Evolutionary conservation across 2,329 filamentous ascomycete genomes (phyloP).

Genomic region (Epichloe amarillans): DNA sequence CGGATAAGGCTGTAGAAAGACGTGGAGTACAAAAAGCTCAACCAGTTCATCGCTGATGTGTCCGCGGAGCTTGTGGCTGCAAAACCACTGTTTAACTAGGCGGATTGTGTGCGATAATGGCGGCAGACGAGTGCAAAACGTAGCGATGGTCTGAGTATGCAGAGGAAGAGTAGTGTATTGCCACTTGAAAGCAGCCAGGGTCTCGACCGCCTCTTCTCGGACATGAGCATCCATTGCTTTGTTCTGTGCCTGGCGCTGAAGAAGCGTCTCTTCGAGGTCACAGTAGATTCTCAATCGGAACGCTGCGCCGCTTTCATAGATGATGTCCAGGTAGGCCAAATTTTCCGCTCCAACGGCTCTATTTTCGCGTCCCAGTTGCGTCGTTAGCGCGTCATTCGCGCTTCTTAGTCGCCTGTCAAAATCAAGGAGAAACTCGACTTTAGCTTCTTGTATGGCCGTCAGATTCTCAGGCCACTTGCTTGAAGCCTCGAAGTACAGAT

Average conservation of each 20-base stretch:
- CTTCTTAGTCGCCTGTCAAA: slow-evolving; percentile 58
- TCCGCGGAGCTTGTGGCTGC: slow-evolving; percentile 61
- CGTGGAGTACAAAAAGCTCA: slow-evolving; percentile 66
- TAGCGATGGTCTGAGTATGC: slow-evolving; percentile 70
- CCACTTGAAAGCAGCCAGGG: slow-evolving; percentile 58
- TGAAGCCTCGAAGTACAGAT: slow-evolving; percentile 87
- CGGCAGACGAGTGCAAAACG: slow-evolving; percentile 66
- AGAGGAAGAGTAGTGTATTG: slow-evolving; percentile 59
- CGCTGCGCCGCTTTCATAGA: slow-evolving; percentile 54
- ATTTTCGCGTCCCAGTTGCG: slow-evolving; percentile 72
- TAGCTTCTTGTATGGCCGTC: slow-evolving; percentile 81
- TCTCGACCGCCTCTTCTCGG: slow-evolving; percentile 55
- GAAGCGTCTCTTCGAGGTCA: slow-evolving; percentile 69
- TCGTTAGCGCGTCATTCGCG: slow-evolving; percentile 44
- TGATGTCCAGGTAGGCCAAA: slow-evolving; percentile 68
- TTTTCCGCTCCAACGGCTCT: slow-evolving; percentile 56
- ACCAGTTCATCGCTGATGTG: slow-evolving; percentile 72
- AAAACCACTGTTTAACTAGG: slow-evolving; percentile 81
- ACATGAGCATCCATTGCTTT: slow-evolving; percentile 51
- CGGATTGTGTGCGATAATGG: slow-evolving; percentile 72
- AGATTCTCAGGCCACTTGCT: slow-evolving; percentile 89
- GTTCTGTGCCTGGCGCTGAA: slow-evolving; percentile 68
- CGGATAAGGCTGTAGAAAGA: slow-evolving; percentile 71
- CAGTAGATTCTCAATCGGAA: slow-evolving; percentile 84
- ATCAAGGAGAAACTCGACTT: slow-evolving; percentile 75